These are phyloP conservation scores for Fonsecaea nubica DNA, from an alignment of 2,329 filamentous ascomycete genomes.

Conservation along the genomic window DNA sequence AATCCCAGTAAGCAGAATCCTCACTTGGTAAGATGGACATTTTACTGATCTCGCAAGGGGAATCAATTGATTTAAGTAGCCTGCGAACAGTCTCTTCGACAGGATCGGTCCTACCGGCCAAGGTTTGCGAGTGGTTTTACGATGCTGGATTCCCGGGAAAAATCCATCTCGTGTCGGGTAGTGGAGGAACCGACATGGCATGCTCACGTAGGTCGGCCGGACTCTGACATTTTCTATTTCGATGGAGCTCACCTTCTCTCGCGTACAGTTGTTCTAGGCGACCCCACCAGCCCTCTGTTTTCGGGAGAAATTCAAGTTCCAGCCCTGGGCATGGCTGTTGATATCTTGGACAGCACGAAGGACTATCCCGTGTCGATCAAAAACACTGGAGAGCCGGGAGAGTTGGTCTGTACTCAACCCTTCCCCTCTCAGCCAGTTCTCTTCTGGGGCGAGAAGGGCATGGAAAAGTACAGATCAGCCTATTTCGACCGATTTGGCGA, in stretches of 20 bases:
- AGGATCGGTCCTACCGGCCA: not conserved
- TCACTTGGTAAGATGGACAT: no score
- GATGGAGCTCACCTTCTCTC: not conserved
- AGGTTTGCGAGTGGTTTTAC: slow-evolving; percentile 7
- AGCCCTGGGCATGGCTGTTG: slow-evolving; percentile 52
- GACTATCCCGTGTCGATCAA: slow-evolving; percentile 5
- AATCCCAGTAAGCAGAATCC: not conserved
- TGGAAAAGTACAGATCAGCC: not conserved
- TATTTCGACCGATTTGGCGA: slow-evolving; percentile 11
- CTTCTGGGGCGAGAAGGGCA: slow-evolving; percentile 11
- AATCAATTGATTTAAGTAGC: not conserved
- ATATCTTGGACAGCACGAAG: slow-evolving; percentile 10
- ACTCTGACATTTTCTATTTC: not conserved
- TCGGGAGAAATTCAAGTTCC: slow-evolving; percentile 62
- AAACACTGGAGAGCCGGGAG: not conserved
- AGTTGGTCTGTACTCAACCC: not conserved
- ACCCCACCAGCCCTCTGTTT: slow-evolving; percentile 71
- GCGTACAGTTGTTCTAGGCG: slow-evolving; percentile 54
- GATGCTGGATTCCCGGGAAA: slow-evolving; percentile 5
- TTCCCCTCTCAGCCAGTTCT: not conserved
- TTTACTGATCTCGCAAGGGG: not conserved
- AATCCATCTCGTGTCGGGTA: not conserved
- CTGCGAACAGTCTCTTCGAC: slow-evolving; percentile 1
- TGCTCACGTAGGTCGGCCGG: not conserved
- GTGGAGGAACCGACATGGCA: slow-evolving; percentile 8